Base-by-base conservation (phyloP, 2,329 filamentous ascomycete genomes). In the Dichotomopilus funicola region DNA sequence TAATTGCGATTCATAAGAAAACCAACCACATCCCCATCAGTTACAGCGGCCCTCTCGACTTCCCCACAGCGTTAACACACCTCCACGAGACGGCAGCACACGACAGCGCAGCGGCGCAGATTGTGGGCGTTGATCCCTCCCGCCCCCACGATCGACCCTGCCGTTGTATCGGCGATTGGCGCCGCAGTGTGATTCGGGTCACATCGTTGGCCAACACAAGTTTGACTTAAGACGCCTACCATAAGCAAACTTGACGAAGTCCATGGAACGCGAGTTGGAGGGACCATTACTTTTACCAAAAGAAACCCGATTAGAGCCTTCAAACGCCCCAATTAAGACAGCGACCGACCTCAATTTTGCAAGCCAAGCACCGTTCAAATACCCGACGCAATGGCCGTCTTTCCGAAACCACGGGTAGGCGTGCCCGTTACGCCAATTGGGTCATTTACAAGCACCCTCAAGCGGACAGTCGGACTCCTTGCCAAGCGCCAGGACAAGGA, bases 401-500 rank as follows among this genome's bases (percentile, higher is more conserved):
- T 27, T 27, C 37, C 33, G 11, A 40, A 42, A 8, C 31, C 40
- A 6, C 55, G 41, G 36, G 42, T 3, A 33, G 49, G 46, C 2
- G 33, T 9, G 10, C 36, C 37, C 4, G 31, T 49, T 5, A 13
- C 44, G 6, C 38, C 50, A 7, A 33, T 36, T 10, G 46, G 35
- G 8, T 51, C 43, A 38, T 45, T 56, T 13, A 36, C 55, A 33
- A 40, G 48, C 49, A 41, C 34, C 52, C 9, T 61, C 52, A 56
- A 43, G 34, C 61, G 59, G 49, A 49, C 57, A 27, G 50, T 41
- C 27, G 38, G 11, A 19, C 46, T 55, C 49, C 56, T 64, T 12
- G 10, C 55, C 47, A 38, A 34, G 11, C 62, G 62, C 38, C 58
- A 57, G 5, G 60, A 63, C 36, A 36, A 59, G 9, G 40, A 57